These are phyloP conservation scores for Crithidia acanthocephali DNA, from an alignment of 208 protist genomes.

Conservation along the genomic window DNA sequence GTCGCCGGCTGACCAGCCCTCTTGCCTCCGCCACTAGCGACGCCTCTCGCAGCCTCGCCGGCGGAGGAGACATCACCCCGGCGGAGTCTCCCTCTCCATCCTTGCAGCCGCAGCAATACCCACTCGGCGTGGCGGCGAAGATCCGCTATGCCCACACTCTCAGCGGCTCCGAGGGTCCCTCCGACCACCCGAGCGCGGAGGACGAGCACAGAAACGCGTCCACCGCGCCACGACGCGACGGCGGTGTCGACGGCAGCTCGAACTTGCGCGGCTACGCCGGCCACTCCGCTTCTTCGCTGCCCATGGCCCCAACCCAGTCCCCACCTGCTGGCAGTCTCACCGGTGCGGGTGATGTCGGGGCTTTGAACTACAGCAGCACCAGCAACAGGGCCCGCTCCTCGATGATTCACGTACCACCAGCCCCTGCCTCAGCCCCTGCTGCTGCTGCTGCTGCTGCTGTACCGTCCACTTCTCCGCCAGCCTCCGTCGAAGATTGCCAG, in stretches of 20 bases:
- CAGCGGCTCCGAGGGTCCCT: neutral
- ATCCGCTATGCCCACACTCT: neutral
- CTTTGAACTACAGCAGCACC: neutral
- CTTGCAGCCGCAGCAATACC: too few relatives aligned
- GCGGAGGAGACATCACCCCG: neutral
- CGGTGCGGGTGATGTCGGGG: neutral
- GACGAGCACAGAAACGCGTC: neutral
- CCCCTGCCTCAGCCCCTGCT: neutral
- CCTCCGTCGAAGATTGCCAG: conserved; percentile 20
- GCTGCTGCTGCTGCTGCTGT: neutral
- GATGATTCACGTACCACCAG: neutral
- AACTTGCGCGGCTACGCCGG: neutral
- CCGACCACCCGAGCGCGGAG: neutral
- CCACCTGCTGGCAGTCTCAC: neutral
- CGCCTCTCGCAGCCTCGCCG: neutral
- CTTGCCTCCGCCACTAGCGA: conserved; percentile 3
- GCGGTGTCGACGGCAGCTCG: neutral
- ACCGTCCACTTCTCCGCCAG: neutral
- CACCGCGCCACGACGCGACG: neutral
- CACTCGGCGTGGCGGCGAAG: neutral
- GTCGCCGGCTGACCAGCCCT: conserved; percentile 7
- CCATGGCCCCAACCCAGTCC: neutral
- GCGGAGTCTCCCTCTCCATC: neutral
- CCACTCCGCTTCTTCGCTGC: neutral
- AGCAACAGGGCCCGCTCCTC: neutral